Evolutionary conservation across 164 flowering plant species (phyloP), one percentile per base, ranked within the genome.

Genomic region (Piper longum): DNA sequence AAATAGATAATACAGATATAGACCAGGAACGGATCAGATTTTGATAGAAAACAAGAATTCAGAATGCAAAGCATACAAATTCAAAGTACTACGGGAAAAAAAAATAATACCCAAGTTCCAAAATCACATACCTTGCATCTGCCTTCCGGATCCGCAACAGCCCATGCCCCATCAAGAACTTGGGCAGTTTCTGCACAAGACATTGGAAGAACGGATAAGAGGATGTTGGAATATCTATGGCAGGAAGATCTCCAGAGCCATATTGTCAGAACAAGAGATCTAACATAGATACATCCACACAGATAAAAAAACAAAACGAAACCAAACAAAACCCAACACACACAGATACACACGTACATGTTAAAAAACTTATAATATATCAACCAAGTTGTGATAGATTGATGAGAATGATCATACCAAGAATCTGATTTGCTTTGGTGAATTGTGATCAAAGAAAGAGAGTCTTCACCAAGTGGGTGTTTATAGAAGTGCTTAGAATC

Each of bases 51-150:
- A 48, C 52, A 48, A 9, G 12, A 9, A 48, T 48, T 48, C 36
- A 26, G 52, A 9, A 48, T 9, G 52, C 43, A 41, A 71, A 69
- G 54, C 62, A 41, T 40, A 48, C 52, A 9, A 1, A 3, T 14
- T 9, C 14, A 48, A 14, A 48, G 14, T 48, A 5, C 9, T 48
- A 48, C 36, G 52, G 14, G 52, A 5, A 44, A 5, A 44, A 9
- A 44, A 5, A 48, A 48, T 9, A 45, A 45, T 0, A 1, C 3
- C 9, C 52, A 48, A 8, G 42, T 52, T 17, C 19, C 54, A 16
- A 13, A 48, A 19, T 43, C 45, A 57, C 69, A 58, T 62, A 69
- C 75, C 73, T 70, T 71, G 75, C 72, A 72, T 70, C 72, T 40
- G 62, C 51, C 44, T 59, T 62, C 61, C 66, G 67, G 76, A 56